These are phyloP conservation scores for Stromatinia cepivora DNA, from an alignment of 2,329 filamentous ascomycete species.

Conservation along the genomic window DNA sequence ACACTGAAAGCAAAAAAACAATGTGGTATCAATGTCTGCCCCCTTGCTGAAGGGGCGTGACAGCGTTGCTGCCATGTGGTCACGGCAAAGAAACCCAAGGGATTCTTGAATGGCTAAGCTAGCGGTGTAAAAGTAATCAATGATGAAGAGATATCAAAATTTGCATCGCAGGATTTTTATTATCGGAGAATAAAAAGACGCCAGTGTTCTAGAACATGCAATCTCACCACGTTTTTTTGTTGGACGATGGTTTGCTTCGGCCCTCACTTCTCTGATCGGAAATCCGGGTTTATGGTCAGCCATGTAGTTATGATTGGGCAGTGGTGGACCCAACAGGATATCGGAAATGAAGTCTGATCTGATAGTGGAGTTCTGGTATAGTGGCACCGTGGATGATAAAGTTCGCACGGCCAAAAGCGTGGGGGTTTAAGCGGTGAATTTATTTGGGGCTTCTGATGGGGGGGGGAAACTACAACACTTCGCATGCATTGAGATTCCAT, in stretches of 20 bases:
- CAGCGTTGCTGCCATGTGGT: slow-evolving; percentile 13
- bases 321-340: not conserved
- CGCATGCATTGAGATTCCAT: not conserved
- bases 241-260: not conserved
- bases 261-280: not conserved
- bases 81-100: not conserved
- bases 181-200: not conserved
- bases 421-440: slow-evolving; percentile 13
- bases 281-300: not conserved
- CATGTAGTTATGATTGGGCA: slow-evolving; percentile 14
- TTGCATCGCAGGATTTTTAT: not conserved
- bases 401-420: not conserved
- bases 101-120: not conserved
- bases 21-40: not conserved
- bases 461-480: not conserved
- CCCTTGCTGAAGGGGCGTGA: not conserved
- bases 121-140: not conserved
- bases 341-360: slow-evolving; percentile 12
- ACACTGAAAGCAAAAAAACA: not conserved
- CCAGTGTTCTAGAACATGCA: slow-evolving; percentile 13
- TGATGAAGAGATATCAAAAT: slow-evolving; percentile 5
- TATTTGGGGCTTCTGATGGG: not conserved
- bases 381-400: slow-evolving; percentile 3
- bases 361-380: slow-evolving; percentile 4
- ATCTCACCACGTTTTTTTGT: not conserved